A percentile compares a stretch with the other conserved stretches of the same genome.
Evolutionary conservation across 257 asterid genomes (phyloP).

Genomic region (Petunia axillaris): DNA sequence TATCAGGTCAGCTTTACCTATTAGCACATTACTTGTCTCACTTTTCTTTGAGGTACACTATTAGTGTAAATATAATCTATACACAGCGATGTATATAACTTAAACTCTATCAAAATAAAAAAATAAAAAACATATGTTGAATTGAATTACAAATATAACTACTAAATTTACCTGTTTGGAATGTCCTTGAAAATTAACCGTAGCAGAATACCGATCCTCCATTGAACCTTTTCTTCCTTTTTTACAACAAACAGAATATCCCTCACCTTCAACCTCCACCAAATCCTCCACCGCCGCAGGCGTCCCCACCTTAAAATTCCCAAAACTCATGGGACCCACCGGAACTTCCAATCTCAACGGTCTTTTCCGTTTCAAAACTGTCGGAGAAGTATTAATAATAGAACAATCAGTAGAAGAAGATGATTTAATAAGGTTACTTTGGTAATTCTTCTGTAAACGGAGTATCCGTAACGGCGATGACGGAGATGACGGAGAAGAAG

Average conservation of each 20-base stretch:
- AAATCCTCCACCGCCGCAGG: conserved; percentile 36
- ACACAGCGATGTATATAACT: too few species aligned
- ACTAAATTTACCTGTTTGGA: conserved; percentile 52
- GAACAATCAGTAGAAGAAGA: conserved; percentile 37
- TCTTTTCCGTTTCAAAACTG: conserved; percentile 61
- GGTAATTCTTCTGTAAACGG: conserved; percentile 55
- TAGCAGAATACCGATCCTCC: conserved; percentile 87
- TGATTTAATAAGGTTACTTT: conserved; percentile 56
- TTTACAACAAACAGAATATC: conserved; percentile 79
- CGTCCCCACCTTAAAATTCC: conserved; percentile 30
- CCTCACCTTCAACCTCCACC: conserved; percentile 74
- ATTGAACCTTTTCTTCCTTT: conserved; percentile 75
- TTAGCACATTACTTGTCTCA: too few species aligned
- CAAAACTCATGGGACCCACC: conserved; percentile 25
- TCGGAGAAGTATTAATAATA: conserved; percentile 30
- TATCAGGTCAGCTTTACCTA: too few species aligned
- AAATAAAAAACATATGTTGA: background rate
- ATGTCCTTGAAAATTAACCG: conserved; percentile 52
- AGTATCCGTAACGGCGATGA: conserved; percentile 60
- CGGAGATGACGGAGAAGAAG: conserved; percentile 44
- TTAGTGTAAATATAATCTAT: too few species aligned
- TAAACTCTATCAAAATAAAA: background rate
- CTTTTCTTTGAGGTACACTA: too few species aligned
- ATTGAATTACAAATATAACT: background rate
- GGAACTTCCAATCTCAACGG: conserved; percentile 65